Evolutionary conservation across 352 stramenopile species (phyloP).

Genomic region (Phytophthora cajani): DNA sequence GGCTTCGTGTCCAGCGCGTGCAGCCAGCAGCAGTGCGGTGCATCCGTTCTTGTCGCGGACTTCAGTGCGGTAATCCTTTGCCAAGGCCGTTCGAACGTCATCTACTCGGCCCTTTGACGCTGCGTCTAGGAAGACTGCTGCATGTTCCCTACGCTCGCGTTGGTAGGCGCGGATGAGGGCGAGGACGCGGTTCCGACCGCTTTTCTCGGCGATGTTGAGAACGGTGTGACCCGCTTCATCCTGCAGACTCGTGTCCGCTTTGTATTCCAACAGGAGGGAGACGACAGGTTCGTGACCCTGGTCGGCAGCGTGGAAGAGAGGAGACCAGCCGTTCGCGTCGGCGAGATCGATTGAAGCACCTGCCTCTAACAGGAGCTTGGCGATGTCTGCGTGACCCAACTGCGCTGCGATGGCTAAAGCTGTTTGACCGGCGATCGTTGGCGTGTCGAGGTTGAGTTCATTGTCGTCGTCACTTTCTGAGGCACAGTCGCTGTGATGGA

Average conservation of each 20-base stretch:
- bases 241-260: neutral
- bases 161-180: constrained; percentile 1
- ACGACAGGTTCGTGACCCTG: neutral
- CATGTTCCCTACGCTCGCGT: neutral
- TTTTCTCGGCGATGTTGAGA: constrained; percentile 2
- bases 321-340: neutral
- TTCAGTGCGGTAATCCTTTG: neutral
- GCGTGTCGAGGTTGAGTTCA: neutral
- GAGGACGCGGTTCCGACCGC: neutral
- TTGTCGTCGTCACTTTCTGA: neutral
- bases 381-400: neutral
- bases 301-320: constrained; percentile 6
- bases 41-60: constrained; percentile 4
- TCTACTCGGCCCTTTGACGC: neutral
- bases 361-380: neutral
- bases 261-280: neutral
- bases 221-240: neutral
- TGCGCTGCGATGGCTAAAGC: neutral
- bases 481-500: neutral
- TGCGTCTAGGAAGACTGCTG: neutral
- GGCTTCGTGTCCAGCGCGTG: neutral
- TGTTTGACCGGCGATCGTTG: neutral
- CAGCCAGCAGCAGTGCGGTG: constrained; percentile 1
- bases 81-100: neutral
- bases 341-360: neutral